Conservation (phyloP, 192 early-diverging fungal species). For the Phycomyces blakesleeanus region DNA sequence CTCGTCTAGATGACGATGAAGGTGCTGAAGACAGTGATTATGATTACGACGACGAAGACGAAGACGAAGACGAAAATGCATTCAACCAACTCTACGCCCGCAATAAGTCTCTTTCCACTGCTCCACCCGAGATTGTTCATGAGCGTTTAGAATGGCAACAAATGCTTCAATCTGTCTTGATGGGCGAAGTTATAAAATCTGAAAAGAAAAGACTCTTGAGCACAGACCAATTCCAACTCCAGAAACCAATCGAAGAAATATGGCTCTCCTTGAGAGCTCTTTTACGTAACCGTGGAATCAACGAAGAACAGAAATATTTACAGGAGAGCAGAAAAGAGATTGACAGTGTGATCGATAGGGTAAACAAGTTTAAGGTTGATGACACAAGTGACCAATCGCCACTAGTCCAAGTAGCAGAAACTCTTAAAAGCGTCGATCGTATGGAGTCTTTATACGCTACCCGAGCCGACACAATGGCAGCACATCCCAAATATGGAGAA, state of each 20-base stretch:
- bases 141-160: slow-evolving; percentile 85
- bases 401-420: slow-evolving; percentile 59
- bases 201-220: slow-evolving; percentile 71
- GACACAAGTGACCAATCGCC: slow-evolving; percentile 33
- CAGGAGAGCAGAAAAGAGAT: slow-evolving; percentile 63
- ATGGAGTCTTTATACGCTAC: slow-evolving; percentile 79
- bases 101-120: slow-evolving; percentile 13
- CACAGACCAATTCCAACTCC: slow-evolving; percentile 44
- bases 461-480: slow-evolving; percentile 51
- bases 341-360: slow-evolving; percentile 50
- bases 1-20: slow-evolving; percentile 9
- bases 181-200: slow-evolving; percentile 78
- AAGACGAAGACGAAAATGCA: slow-evolving; percentile 18
- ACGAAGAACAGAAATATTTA: slow-evolving; percentile 65
- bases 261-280: slow-evolving; percentile 74
- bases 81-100: slow-evolving; percentile 24
- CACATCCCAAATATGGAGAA: slow-evolving; percentile 68
- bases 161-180: slow-evolving; percentile 78
- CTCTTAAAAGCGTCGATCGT: slow-evolving; percentile 73
- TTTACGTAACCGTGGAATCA: slow-evolving; percentile 53
- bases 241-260: slow-evolving; percentile 49
- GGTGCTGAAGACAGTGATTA: neutral
- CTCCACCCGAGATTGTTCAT: slow-evolving; percentile 40
- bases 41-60: slow-evolving; percentile 18
- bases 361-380: slow-evolving; percentile 56